phyloP scores from a whole-genome alignment of 2,329 filamentous ascomycete species.

The Graphilbum fragrans region DNA sequence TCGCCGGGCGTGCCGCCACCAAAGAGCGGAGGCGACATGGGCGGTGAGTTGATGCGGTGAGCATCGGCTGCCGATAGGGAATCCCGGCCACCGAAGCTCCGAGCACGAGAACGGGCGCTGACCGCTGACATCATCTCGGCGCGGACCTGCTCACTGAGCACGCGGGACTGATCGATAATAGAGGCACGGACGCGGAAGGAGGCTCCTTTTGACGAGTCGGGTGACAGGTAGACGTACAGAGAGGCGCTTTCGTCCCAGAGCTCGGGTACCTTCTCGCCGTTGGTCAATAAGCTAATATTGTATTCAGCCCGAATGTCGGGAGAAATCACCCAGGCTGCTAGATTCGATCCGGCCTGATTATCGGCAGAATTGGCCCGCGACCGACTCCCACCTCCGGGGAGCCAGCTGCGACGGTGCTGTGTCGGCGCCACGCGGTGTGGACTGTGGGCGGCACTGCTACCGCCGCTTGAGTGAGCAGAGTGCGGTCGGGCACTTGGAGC shows the following conservation, averaged over 20 bases:
- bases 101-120: conserved; percentile 22
- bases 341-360: conserved; percentile 5
- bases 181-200: conserved; percentile 49
- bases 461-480: conserved; percentile 22
- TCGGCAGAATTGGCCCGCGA: conserved; percentile 39
- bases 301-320: conserved; percentile 42
- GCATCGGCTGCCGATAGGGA: conserved; percentile 39
- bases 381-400: conserved; percentile 27
- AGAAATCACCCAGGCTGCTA: conserved; percentile 38
- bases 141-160: conserved; percentile 41
- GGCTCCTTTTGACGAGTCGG: conserved; percentile 34
- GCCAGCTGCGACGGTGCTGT: conserved; percentile 39
- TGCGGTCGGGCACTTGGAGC: conserved; percentile 14
- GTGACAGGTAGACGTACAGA: conserved; percentile 45
- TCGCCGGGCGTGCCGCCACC: neutral
- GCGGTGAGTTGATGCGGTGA: conserved; percentile 19
- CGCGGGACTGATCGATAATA: conserved; percentile 38
- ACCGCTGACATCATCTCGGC: conserved; percentile 7
- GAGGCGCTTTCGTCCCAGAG: conserved; percentile 51
- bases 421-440: conserved; percentile 26
- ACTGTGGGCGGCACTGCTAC: conserved; percentile 21
- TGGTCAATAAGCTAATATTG: conserved; percentile 36
- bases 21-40: conserved; percentile 18
- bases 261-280: conserved; percentile 50
- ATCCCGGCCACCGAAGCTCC: conserved; percentile 34